phyloP scores from a whole-genome alignment of 257 asterid genomes.

The Solanum dulcamara region DNA sequence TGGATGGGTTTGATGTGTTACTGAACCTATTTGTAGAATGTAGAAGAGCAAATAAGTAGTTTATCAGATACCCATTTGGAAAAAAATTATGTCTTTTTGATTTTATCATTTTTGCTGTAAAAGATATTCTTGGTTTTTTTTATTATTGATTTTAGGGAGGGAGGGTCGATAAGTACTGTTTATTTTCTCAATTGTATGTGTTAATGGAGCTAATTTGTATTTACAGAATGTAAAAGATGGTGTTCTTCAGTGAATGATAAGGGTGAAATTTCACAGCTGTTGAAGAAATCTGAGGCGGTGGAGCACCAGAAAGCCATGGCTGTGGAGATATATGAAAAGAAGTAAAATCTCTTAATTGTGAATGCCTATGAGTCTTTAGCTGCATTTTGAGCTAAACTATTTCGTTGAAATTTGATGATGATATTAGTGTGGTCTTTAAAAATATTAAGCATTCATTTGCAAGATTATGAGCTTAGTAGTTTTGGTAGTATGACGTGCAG shows the following conservation, averaged over 20 bases:
- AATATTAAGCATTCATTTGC: neutral
- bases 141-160: neutral
- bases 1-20: neutral
- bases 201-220: constrained; percentile 1
- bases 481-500: neutral
- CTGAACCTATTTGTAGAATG: constrained; percentile 1
- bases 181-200: neutral
- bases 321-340: constrained; percentile 9
- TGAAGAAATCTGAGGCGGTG: constrained; percentile 13
- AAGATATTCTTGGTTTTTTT: neutral
- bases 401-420: neutral
- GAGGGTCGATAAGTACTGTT: neutral
- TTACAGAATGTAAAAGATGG: constrained; percentile 15
- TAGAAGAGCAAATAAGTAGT: neutral
- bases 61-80: neutral
- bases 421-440: neutral
- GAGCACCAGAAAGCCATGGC: constrained; percentile 10
- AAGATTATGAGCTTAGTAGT: neutral
- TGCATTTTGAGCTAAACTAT: neutral
- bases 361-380: neutral
- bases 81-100: neutral
- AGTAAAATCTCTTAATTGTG: constrained; percentile 12
- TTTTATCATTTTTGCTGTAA: neutral
- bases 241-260: constrained; percentile 4
- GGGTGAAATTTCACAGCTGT: constrained; percentile 1